These are phyloP conservation scores for Cyclotella kingstonii DNA, from an alignment of 108 stramenopile species.

Conservation along the genomic window DNA sequence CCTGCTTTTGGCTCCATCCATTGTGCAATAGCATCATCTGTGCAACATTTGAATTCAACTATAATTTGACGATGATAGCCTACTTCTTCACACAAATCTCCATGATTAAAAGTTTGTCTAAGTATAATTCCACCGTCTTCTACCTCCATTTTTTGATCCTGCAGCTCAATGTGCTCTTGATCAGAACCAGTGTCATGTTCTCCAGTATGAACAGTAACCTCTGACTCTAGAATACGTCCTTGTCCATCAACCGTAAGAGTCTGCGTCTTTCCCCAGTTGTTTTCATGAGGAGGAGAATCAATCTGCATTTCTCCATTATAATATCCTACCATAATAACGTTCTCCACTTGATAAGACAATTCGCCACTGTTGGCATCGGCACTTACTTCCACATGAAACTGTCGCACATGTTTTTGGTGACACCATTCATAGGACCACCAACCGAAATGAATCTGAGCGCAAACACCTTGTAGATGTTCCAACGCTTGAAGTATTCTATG, in stretches of 20 bases:
- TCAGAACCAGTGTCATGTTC: background rate
- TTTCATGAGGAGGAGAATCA: conserved; percentile 19
- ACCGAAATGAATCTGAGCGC: conserved; percentile 69
- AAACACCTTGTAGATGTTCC: conserved; percentile 46
- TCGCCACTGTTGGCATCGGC: background rate
- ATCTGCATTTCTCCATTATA: conserved; percentile 33
- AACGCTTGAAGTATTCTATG: conserved; percentile 17
- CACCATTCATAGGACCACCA: conserved; percentile 96
- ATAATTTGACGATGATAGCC: conserved; percentile 46
- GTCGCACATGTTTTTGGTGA: conserved; percentile 54
- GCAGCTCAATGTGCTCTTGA: conserved; percentile 1
- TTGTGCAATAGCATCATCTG: conserved; percentile 34
- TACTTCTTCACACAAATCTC: conserved; percentile 63
- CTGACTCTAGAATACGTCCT: background rate
- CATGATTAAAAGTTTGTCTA: conserved; percentile 38
- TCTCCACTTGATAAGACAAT: conserved; percentile 31
- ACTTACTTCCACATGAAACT: conserved; percentile 71
- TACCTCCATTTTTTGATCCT: background rate
- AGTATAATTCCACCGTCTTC: conserved; percentile 15
- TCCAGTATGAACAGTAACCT: background rate
- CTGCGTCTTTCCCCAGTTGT: conserved; percentile 3
- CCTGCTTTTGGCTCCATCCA: conserved; percentile 22
- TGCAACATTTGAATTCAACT: conserved; percentile 65
- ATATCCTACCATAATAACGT: conserved; percentile 57
- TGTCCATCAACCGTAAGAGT: background rate